Evolutionary conservation across 108 stramenopile species (phyloP).

Genomic region (Pseudonitzschia delicatissima): DNA sequence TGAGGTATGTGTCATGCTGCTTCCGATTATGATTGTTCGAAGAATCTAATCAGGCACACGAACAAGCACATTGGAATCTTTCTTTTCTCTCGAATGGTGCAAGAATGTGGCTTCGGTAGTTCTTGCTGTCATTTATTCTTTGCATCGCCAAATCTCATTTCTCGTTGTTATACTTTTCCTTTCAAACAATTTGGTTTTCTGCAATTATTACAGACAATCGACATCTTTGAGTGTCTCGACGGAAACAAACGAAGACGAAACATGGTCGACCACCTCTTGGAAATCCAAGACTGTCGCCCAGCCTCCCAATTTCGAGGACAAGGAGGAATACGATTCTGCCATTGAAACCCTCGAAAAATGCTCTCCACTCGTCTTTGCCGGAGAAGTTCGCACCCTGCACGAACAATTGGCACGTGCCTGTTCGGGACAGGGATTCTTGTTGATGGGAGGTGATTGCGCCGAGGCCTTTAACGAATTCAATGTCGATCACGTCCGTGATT

Average conservation of each 20-base stretch:
- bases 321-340: slow-evolving; percentile 58
- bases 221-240: slow-evolving; percentile 12
- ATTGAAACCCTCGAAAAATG: slow-evolving; percentile 47
- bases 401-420: slow-evolving; percentile 90
- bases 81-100: no score
- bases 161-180: no score
- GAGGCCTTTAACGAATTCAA: slow-evolving; percentile 93
- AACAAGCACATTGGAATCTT: no score
- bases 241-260: slow-evolving; percentile 27
- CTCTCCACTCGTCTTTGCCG: slow-evolving; percentile 90
- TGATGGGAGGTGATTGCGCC: slow-evolving; percentile 99
- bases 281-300: slow-evolving; percentile 59
- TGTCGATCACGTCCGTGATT: slow-evolving; percentile 93
- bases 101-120: no score
- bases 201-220: not conserved
- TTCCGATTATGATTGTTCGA: no score
- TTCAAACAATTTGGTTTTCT: no score
- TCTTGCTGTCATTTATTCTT: no score
- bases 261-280: slow-evolving; percentile 85
- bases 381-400: slow-evolving; percentile 88
- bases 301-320: slow-evolving; percentile 80
- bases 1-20: slow-evolving; percentile 34
- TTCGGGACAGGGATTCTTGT: slow-evolving; percentile 93
- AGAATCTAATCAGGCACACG: no score
- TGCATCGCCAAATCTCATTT: no score